These are phyloP conservation scores for Aspergillus sclerotioniger DNA, from an alignment of 495 filamentous ascomycete genomes.

Conservation along the genomic window DNA sequence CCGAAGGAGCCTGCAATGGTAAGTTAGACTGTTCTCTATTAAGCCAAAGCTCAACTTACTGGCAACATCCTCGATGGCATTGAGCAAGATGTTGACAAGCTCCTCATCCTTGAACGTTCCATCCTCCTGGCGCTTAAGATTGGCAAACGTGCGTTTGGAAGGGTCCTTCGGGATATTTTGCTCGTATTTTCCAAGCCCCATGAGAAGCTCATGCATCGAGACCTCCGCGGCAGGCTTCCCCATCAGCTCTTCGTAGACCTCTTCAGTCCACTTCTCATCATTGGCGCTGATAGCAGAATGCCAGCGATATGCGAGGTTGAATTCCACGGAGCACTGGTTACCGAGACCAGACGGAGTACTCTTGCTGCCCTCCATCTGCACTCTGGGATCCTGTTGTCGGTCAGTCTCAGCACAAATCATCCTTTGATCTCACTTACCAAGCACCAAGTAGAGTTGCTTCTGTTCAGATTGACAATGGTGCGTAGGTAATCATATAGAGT, in stretches of 20 bases:
- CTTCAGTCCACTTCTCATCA: conserved; percentile 66
- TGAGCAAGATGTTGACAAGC: conserved; percentile 58
- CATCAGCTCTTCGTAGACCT: conserved; percentile 53
- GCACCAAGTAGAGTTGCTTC: conserved; percentile 74
- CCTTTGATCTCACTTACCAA: conserved; percentile 45
- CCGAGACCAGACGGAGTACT: conserved; percentile 64
- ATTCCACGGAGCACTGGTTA: conserved; percentile 70
- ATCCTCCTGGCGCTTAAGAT: conserved; percentile 51
- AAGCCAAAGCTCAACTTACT: not conserved
- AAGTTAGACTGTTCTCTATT: not conserved
- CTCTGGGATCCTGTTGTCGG: conserved; percentile 37
- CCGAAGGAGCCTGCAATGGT: conserved; percentile 47
- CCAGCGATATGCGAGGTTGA: conserved; percentile 73
- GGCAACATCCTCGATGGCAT: conserved; percentile 59
- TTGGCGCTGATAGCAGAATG: conserved; percentile 61
- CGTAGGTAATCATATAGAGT: conserved; percentile 80
- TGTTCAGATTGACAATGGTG: conserved; percentile 80
- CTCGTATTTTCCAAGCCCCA: conserved; percentile 53
- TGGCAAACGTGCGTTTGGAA: conserved; percentile 56
- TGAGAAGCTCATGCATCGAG: conserved; percentile 48
- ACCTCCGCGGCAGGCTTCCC: conserved; percentile 57
- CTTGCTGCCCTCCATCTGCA: conserved; percentile 48
- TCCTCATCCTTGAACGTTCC: conserved; percentile 63
- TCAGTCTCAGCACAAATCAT: not conserved
- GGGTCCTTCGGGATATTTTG: conserved; percentile 49